Conservation (phyloP, 1,284 basidiomycete species). For the Ceratobasidium sp. region DNA sequence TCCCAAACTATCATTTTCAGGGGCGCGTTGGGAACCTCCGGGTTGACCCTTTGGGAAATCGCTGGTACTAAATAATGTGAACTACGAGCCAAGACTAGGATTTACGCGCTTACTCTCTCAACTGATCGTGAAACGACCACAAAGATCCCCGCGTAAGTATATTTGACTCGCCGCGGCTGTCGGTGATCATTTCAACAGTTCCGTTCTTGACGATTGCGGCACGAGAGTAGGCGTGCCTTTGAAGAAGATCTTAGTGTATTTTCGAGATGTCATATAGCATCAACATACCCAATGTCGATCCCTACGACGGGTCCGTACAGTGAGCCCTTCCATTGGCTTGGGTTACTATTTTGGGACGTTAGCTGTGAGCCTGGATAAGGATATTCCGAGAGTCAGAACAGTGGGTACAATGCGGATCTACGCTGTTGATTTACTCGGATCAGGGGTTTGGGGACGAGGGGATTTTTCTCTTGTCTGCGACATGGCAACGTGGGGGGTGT, state of each 20-base stretch:
- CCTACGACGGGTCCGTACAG: not conserved
- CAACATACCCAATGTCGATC: conserved; percentile 10
- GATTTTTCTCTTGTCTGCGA: not conserved
- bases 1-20: too few species aligned
- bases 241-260: not conserved
- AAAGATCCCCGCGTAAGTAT: not conserved
- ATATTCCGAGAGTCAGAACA: not conserved
- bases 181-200: not conserved
- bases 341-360: not conserved
- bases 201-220: conserved; percentile 1
- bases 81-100: not conserved
- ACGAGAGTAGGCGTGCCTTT: conserved; percentile 16
- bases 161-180: not conserved
- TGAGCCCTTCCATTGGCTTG: not conserved
- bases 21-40: too few species aligned
- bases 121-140: not conserved
- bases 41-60: too few species aligned
- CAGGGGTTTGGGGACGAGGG: not conserved
- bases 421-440: not conserved
- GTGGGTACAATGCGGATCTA: not conserved
- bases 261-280: too few species aligned
- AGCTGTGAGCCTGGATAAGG: not conserved
- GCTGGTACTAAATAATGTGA: not conserved
- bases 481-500: not conserved
- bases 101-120: not conserved